These are phyloP conservation scores for Tetrastigma voinierianum DNA, from an alignment of 164 flowering plant genomes.

Conservation along the genomic window DNA sequence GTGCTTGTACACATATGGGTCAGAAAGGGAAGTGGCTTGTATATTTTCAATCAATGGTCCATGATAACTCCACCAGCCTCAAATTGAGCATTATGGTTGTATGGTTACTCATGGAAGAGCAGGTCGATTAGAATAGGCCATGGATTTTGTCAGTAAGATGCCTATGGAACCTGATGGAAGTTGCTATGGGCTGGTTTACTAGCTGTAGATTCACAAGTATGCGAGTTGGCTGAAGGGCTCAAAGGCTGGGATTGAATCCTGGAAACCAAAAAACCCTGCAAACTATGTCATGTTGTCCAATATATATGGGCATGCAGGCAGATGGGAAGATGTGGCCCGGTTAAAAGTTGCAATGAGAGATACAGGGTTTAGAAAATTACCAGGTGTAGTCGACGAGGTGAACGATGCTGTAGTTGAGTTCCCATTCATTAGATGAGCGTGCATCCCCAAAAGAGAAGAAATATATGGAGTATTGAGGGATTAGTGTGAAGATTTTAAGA, in stretches of 20 bases:
- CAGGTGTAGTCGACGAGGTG: too few relatives aligned
- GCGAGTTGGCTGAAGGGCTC: conserved; percentile 53
- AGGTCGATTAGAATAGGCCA: conserved; percentile 52
- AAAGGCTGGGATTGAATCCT: conserved; percentile 39
- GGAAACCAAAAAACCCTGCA: conserved; percentile 66
- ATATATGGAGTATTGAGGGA: conserved; percentile 47
- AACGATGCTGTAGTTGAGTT: too few relatives aligned
- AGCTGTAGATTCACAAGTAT: conserved; percentile 53
- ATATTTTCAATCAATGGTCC: too few relatives aligned
- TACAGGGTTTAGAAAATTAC: too few relatives aligned
- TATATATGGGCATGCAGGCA: conserved; percentile 51
- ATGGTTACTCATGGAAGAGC: conserved; percentile 63
- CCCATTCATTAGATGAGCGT: conserved; percentile 60
- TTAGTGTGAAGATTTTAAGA: conserved; percentile 38
- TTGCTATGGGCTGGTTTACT: conserved; percentile 72
- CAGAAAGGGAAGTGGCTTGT: too few relatives aligned
- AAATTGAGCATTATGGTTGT: too few relatives aligned
- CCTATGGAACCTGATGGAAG: conserved; percentile 63
- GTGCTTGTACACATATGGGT: too few relatives aligned
- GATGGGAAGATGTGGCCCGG: conserved; percentile 54
- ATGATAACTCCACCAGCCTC: too few relatives aligned
- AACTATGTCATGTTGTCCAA: conserved; percentile 66
- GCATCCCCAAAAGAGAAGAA: conserved; percentile 46
- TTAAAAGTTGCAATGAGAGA: conserved; percentile 58
- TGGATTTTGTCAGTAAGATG: conserved; percentile 53